Base-by-base conservation (phyloP, 192 early-diverging fungal genomes). In the Coemansia sp. region DNA sequence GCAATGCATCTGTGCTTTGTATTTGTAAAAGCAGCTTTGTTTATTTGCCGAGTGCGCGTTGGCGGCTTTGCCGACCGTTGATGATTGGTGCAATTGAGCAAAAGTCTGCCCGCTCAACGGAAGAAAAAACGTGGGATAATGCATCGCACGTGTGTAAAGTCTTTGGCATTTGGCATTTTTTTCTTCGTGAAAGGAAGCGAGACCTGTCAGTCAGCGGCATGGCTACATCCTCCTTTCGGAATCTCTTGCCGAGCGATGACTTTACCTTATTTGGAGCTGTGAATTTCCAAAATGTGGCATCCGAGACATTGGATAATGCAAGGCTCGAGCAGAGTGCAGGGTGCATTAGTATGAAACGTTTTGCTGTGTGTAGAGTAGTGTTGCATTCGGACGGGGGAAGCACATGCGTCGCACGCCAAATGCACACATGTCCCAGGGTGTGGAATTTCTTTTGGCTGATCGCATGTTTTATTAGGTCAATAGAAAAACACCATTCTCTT, bases 221-320 rank as follows among this genome's bases (percentile, higher is more conserved):
- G 42, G 28, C 28, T 31, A 31, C 28, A 31, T 31, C 28, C 5
- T 31, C 28, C 28, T 15, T 42, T 12, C 12, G 40, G 10, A 42
- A 42, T 42, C 17, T n/a, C 12, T n/a, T 48, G 17, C 46, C 42
- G 42, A 44, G n/a, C 14, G 46, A 19, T 48, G 46, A 48, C 46
- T 48, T 48, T 48, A 19, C 46, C 46, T 3, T 48, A 19, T 48
- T 6, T 15, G 46, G 46, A 17, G 46, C n/a, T 7, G 46, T n/a
- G 17, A 8, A 17, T 17, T 15, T 4, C n/a, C 2, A 15, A 48
- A 48, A 17, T 48, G 46, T 7, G 17, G 46, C 15, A 48, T 48
- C n/a, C 46, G 46, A 7, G n/a, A 17, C 46, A 48, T 48, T 48
- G n/a, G 20, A 48, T 48, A 48, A 48, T 48, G 46, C 46, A 48